Evolutionary conservation across 352 stramenopile species (phyloP), one percentile per base, ranked within the genome.

Genomic region (Pythium plurisporium): DNA sequence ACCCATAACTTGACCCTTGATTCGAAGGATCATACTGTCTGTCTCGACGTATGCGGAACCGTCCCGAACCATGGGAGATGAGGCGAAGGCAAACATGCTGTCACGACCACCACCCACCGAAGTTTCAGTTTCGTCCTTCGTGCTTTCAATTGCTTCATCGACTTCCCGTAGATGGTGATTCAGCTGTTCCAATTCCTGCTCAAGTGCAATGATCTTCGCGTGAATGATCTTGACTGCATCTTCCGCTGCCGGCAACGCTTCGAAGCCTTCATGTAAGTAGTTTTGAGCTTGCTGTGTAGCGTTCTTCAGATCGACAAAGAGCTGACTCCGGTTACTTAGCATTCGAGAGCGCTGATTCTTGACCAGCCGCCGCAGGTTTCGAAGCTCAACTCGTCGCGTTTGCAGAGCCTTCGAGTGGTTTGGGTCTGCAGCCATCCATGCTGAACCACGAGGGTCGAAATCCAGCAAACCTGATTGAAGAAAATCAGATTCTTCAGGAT

Each of bases 321-420:
- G 62, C 46, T 93, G 82, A 33, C 83, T 91, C 2, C 79, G 72
- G 38, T 90, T 94, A 62, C 73, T 92, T 34, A 94, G 57, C 40
- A 94, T 77, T 17, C 83, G 74, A 19, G 85, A 89, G 5, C 85
- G 73, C 48, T 94, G 85, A 34, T 92, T 93, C 55, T 91, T 94
- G 17, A 94, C 81, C 40, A 87, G 63, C 12, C 85, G 70, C 54
- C 76, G 73, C 26, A 89, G 67, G 63, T 93, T 88, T 12, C 85
- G 64, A 19, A 94, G 51, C 38, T 92, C 77, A 1, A 73, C 75
- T 48, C 85, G 73, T 19, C 74, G 68, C 15, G 66, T 78, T 64
- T 91, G 79, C 37, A 87, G 71, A 11, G 71, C 70, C 58, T 80
- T 87, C 9, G 81, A 72, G 20, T 64, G 43, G 17, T 51, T 42